Conservation (phyloP, 208 protist genomes). For the Trypanosomatidae sp. region DNA sequence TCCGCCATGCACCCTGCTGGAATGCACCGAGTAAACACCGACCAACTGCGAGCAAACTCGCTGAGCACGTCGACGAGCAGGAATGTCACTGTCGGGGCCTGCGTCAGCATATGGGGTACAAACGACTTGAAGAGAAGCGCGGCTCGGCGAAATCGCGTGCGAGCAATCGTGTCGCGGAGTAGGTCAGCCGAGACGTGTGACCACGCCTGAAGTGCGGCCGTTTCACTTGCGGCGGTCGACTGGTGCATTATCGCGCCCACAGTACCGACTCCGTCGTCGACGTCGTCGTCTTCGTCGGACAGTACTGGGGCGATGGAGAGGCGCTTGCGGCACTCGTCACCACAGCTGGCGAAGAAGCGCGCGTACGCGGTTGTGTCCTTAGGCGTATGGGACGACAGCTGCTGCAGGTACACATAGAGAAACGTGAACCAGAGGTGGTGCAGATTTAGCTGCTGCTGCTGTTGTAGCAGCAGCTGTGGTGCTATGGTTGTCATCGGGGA, state of each 20-base stretch:
- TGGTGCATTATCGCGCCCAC: neutral
- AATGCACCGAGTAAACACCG: constrained; percentile 8
- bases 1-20: constrained; percentile 10
- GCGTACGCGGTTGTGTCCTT: constrained; percentile 40
- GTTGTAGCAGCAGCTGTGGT: neutral
- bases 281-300: neutral
- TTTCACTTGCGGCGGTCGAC: constrained; percentile 8
- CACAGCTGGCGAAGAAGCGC: constrained; percentile 44
- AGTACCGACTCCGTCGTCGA: neutral
- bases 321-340: constrained; percentile 8
- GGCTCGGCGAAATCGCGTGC: constrained; percentile 65
- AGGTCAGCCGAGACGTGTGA: constrained; percentile 37
- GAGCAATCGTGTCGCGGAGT: constrained; percentile 49
- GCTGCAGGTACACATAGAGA: constrained; percentile 71
- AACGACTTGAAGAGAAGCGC: constrained; percentile 71
- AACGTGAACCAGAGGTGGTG: constrained; percentile 61
- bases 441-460: neutral
- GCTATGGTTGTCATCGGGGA: neutral
- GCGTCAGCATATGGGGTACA: constrained; percentile 52
- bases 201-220: constrained; percentile 30
- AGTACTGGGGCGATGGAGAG: neutral
- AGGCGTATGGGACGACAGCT: constrained; percentile 55
- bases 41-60: constrained; percentile 28
- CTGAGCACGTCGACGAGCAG: constrained; percentile 24
- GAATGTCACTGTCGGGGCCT: constrained; percentile 41